Base-by-base conservation (phyloP, 371 early-diverging fungal species). In the Mycotypha africana region DNA sequence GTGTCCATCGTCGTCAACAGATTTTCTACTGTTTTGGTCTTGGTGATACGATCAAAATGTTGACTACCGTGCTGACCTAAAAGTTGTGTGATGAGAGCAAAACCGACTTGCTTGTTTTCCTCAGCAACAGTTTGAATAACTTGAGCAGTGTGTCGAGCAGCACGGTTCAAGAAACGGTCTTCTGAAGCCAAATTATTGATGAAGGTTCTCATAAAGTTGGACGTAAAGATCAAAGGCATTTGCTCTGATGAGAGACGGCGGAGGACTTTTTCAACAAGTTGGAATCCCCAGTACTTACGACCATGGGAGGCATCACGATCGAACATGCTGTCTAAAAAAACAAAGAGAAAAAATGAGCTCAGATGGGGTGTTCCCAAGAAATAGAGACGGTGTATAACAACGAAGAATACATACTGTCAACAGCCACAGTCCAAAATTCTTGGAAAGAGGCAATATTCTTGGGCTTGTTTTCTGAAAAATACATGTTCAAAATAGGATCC, bases 231-330 rank as follows among this genome's bases (percentile, higher is more conserved):
- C 45, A 81, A 58, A 0, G 90, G 81, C 51, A 90, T 73, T 45
- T 79, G 78, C 4, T 82, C 76, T 33, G 76, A 57, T 19, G 71
- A 62, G 37, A 91, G 67, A 22, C 68, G 68, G 16, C 81, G 79
- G 51, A 93, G 62, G 4, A 83, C 72, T 42, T 76, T 75, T 49
- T 85, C 81, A 32, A 93, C 81, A 19, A 92, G 60, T 47, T 84
- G 81, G 69, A 92, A 89, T 16, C 93, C 95, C 80, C 93, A 83
- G 70, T 72, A 90, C 56, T 88, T 89, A 54, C 90, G 85, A 56
- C 91, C 89, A 67, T 90, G 86, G 28, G 86, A 80, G 9, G 92
- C 65, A 31, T 74, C 76, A 11, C 62, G 49, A 40, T 77, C 76
- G 55, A 93, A 92, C 47, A 93, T 54, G 17, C 84, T 57, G 30